Conservation (phyloP, 257 asterid genomes). For the Leonotis leonurus region DNA sequence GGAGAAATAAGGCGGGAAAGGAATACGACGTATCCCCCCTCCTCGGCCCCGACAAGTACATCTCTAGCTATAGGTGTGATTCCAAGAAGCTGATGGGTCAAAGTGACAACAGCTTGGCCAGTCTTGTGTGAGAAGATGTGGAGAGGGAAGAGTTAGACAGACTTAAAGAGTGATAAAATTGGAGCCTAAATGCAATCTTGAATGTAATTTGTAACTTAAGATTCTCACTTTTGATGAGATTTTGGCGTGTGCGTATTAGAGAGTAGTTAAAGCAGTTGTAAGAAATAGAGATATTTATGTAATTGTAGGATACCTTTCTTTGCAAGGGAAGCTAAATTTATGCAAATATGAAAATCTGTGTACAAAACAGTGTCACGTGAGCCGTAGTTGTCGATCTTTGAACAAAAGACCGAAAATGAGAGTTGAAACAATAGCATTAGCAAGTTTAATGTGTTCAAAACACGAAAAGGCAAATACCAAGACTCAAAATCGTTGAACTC, state of each 20-base stretch:
- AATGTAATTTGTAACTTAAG: not conserved
- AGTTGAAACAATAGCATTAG: not conserved
- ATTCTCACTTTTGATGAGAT: not conserved
- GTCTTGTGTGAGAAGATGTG: conserved; percentile 20
- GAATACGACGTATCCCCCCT: conserved; percentile 58
- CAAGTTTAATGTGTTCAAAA: not conserved
- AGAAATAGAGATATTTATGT: not conserved
- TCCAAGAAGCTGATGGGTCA: conserved; percentile 39
- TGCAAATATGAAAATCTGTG: not conserved
- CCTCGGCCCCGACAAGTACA: conserved; percentile 49
- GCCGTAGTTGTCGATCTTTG: too few species aligned
- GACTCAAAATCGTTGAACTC: conserved; percentile 20
- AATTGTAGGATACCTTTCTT: not conserved
- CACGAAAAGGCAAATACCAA: conserved; percentile 11
- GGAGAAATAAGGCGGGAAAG: conserved; percentile 20
- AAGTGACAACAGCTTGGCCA: conserved; percentile 33
- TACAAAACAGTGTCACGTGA: too few species aligned
- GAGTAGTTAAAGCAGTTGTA: conserved; percentile 5
- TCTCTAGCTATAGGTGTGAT: conserved; percentile 45
- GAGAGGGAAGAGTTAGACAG: not conserved
- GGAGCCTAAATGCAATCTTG: not conserved
- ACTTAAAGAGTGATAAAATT: not conserved
- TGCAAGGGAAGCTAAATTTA: not conserved
- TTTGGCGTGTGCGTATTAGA: not conserved
- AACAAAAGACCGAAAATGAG: too few species aligned